These are phyloP conservation scores for Coprinellus micaceus DNA, from an alignment of 768 basidiomycete genomes.

Conservation along the genomic window DNA sequence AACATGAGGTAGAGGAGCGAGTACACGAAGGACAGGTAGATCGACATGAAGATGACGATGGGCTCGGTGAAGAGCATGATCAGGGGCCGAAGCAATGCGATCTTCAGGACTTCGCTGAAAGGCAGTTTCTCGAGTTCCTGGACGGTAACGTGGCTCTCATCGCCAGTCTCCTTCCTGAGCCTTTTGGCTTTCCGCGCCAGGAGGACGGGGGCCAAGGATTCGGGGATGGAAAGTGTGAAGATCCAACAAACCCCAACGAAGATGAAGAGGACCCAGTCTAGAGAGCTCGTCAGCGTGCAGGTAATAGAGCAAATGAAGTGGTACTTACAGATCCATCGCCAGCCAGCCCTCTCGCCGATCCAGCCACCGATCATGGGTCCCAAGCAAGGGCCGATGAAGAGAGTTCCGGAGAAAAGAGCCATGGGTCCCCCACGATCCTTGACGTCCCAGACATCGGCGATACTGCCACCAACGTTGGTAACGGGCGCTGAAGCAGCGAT, in stretches of 20 bases:
- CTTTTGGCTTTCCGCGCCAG: conserved; percentile 39
- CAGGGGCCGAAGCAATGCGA: conserved; percentile 37
- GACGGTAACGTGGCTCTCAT: conserved; percentile 30
- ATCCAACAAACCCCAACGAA: conserved; percentile 34
- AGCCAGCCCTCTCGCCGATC: conserved; percentile 43
- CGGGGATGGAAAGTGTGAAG: conserved; percentile 43
- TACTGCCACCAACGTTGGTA: conserved; percentile 41
- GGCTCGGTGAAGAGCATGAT: conserved; percentile 43
- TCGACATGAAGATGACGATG: conserved; percentile 40
- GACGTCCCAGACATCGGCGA: conserved; percentile 41
- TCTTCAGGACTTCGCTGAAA: conserved; percentile 29
- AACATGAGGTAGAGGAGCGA: conserved; percentile 40
- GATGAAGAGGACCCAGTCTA: conserved; percentile 45
- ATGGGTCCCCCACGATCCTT: conserved; percentile 45
- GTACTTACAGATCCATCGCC: conserved; percentile 41
- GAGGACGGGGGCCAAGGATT: conserved; percentile 47
- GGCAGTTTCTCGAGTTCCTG: conserved; percentile 37
- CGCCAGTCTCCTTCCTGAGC: conserved; percentile 38
- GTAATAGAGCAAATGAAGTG: background rate
- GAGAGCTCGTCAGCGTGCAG: background rate
- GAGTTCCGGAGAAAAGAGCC: conserved; percentile 43
- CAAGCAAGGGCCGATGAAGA: conserved; percentile 46
- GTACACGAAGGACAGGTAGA: conserved; percentile 45
- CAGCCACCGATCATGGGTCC: conserved; percentile 50
- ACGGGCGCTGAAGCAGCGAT: conserved; percentile 39